These are phyloP conservation scores for Auricularia heimuer DNA, from an alignment of 768 basidiomycete species.

Conservation along the genomic window DNA sequence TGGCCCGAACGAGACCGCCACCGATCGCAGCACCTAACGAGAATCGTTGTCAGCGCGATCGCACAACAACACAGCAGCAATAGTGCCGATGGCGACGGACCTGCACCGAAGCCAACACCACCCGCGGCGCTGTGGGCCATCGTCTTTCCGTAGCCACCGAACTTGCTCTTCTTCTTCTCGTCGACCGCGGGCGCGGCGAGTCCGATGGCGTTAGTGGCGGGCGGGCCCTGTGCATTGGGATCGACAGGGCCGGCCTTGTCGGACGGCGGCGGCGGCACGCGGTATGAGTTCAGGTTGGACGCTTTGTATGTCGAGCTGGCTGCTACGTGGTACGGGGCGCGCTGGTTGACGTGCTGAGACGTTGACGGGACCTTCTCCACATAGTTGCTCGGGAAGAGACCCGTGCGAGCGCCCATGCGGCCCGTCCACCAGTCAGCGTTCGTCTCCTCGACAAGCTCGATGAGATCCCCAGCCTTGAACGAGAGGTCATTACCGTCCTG, in stretches of 20 bases:
- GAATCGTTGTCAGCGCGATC: slow-evolving; percentile 22
- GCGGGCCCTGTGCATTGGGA: background rate
- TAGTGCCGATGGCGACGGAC: slow-evolving; percentile 26
- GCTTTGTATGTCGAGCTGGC: background rate
- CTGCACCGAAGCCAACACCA: slow-evolving; percentile 70
- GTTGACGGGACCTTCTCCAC: slow-evolving; percentile 4
- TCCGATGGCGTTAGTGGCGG: slow-evolving; percentile 21
- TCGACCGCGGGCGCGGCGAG: slow-evolving; percentile 31
- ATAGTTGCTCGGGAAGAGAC: slow-evolving; percentile 53
- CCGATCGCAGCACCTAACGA: background rate
- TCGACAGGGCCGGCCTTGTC: background rate
- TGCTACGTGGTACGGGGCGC: slow-evolving; percentile 4
- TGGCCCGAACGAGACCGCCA: slow-evolving; percentile 35
- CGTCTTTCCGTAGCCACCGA: slow-evolving; percentile 47
- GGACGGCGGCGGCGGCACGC: background rate
- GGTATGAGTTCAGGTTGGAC: background rate
- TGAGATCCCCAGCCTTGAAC: slow-evolving; percentile 63
- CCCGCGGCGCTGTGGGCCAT: slow-evolving; percentile 37
- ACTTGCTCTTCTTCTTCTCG: slow-evolving; percentile 48
- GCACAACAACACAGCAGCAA: slow-evolving; percentile 14
- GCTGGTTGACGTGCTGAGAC: background rate
- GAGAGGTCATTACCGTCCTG: slow-evolving; percentile 75
- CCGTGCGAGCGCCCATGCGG: slow-evolving; percentile 43
- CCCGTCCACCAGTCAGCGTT: slow-evolving; percentile 89
- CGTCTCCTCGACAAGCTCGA: slow-evolving; percentile 70